These are phyloP conservation scores for Rhododendron mucronatum DNA, from an alignment of 148 eudicot species.

Conservation along the genomic window DNA sequence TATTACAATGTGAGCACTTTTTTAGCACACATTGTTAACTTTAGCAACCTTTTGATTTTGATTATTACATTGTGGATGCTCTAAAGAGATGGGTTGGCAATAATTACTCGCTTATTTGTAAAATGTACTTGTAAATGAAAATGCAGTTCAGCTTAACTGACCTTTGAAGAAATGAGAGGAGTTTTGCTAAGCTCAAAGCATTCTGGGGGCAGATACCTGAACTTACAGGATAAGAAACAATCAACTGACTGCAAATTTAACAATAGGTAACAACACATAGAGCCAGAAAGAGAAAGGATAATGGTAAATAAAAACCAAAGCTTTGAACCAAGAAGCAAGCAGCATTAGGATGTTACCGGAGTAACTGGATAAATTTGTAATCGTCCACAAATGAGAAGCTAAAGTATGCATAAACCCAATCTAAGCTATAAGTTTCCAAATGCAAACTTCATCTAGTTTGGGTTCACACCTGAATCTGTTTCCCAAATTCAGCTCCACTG, in stretches of 20 bases:
- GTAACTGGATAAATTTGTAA: background rate
- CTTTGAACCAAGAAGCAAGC: background rate
- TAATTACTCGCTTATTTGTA: background rate
- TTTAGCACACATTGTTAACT: too few species aligned
- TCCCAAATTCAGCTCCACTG: background rate
- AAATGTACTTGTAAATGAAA: background rate
- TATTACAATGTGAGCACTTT: too few species aligned
- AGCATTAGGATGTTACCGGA: background rate
- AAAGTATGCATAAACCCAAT: background rate
- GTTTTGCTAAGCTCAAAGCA: constrained; percentile 97
- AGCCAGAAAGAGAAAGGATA: background rate
- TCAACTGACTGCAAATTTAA: background rate
- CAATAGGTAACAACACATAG: constrained; percentile 3
- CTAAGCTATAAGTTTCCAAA: background rate
- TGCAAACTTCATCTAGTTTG: background rate
- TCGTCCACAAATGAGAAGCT: background rate
- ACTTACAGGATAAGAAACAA: constrained; percentile 7
- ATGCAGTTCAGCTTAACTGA: constrained; percentile 20
- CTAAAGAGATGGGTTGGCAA: background rate
- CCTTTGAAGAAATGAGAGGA: constrained; percentile 95
- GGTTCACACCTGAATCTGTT: background rate
- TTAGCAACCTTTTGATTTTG: too few species aligned
- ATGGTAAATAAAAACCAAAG: background rate
- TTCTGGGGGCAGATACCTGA: constrained; percentile 98
- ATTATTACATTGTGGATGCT: too few species aligned